Conservation (phyloP, 768 basidiomycete species). For the Rhizopogon vulgaris region DNA sequence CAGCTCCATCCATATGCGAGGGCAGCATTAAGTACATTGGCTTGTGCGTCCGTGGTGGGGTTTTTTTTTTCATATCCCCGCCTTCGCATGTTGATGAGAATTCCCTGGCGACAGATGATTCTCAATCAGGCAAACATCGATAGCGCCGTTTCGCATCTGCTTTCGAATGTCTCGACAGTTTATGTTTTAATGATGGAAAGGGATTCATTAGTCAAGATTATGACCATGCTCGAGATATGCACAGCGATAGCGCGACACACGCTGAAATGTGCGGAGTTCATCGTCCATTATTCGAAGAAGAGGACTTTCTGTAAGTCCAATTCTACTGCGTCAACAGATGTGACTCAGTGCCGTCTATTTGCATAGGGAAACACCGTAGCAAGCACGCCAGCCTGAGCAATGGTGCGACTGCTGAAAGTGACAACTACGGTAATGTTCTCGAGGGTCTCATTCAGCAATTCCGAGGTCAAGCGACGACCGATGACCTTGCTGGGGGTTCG, state of each 20-base stretch:
- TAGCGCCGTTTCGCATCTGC: background rate
- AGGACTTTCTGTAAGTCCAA: constrained; percentile 2
- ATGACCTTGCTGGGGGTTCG: background rate
- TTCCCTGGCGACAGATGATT: background rate
- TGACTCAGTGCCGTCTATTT: background rate
- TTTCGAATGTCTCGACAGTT: background rate
- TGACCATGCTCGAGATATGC: background rate
- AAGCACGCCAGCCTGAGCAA: background rate
- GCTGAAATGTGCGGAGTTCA: constrained; percentile 1
- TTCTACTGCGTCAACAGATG: background rate
- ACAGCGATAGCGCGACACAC: background rate
- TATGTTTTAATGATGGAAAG: constrained; percentile 2
- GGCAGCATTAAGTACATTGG: background rate
- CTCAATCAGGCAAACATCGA: background rate
- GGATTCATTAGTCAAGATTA: background rate
- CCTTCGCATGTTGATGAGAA: background rate
- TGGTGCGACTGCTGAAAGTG: background rate
- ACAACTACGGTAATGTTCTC: background rate
- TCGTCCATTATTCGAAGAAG: background rate
- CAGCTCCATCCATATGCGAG: constrained; percentile 2
- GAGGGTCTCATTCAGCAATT: constrained; percentile 3
- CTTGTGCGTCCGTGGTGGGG: background rate
- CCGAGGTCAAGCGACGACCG: background rate
- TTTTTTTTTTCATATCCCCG: background rate
- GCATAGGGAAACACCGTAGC: background rate